A percentile compares a stretch with the other conserved stretches of the same genome.
These are phyloP conservation scores for Yamadazyma kanchanaburiensis DNA, from an alignment of 1,139 yeast species.

Conservation along the genomic window DNA sequence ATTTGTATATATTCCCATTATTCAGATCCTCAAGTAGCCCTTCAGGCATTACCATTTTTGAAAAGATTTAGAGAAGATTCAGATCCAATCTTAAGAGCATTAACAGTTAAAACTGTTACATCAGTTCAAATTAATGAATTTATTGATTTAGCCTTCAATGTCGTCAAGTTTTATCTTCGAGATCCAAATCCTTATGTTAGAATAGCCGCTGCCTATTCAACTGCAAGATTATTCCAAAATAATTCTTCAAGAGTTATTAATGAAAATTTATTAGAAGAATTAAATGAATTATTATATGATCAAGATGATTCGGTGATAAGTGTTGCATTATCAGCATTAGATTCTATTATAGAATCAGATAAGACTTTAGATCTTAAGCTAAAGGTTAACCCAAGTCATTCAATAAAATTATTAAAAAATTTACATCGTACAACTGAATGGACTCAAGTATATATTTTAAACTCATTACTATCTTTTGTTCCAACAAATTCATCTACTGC, in stretches of 20 bases:
- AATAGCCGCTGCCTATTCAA: conserved; percentile 66
- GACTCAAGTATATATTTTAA: conserved; percentile 72
- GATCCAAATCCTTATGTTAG: conserved; percentile 62
- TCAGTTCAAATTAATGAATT: conserved; percentile 56
- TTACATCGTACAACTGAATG: conserved; percentile 69
- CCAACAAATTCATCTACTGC: conserved; percentile 73
- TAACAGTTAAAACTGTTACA: conserved; percentile 66
- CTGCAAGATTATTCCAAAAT: conserved; percentile 64
- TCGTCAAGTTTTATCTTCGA: conserved; percentile 30
- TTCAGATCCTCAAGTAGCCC: conserved; percentile 50
- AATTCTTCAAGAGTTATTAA: conserved; percentile 47
- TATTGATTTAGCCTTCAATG: conserved; percentile 28
- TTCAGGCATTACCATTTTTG: conserved; percentile 56
- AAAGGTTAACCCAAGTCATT: conserved; percentile 57
- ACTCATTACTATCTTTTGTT: conserved; percentile 64
- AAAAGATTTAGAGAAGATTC: conserved; percentile 45
- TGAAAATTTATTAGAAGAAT: conserved; percentile 45
- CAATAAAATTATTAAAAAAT: conserved; percentile 46
- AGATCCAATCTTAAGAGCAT: conserved; percentile 31
- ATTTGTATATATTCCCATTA: conserved; percentile 55
- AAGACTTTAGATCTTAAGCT: conserved; percentile 39
- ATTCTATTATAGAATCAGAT: conserved; percentile 60
- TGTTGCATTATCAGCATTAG: conserved; percentile 68
- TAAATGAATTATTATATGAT: conserved; percentile 59
- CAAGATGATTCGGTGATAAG: conserved; percentile 64